Base-by-base conservation (phyloP, 495 filamentous ascomycete genomes). In the Penicillium psychrofluorescens region DNA sequence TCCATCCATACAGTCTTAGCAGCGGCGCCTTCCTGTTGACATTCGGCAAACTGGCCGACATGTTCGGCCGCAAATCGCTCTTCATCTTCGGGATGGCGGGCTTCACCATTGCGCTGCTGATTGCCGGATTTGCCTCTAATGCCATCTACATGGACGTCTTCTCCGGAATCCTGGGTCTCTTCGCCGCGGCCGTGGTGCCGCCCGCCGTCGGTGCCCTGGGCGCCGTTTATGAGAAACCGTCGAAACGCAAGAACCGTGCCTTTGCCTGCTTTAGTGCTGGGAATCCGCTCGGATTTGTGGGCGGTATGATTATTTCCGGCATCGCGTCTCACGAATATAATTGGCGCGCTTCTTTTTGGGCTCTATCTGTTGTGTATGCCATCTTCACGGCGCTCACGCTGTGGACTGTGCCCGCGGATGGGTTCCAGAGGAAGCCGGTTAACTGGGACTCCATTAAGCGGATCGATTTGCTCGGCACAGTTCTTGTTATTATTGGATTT, bases 21-120 rank as follows among this genome's bases (percentile, higher is more conserved):
- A 80, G 82, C 38, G 86, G 84, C 34, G 78, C 83, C 29, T 84
- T 89, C 51, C 63, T 90, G 29, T 67, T 90, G 10, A 73, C 86
- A 41, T 88, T 84, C 67, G 86, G 85, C 32, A 78, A 80, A 50
- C 63, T 89, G 29, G 81, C 78, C 12, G 85, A 90, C 52, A 77
- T 87, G 46, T 86, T 86, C 49, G 86, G 84, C 28, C 83, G 84
- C 44, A 78, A 83, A 47, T 61, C 62, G 3, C 73, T 89, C 36
- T 88, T 88, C 63, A 75, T 87, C 16, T 64, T 66, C 28, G 80
- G 80, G 13, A 80, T 84, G 50, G 75, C 76, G 13, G 79, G 83
- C 53, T 81, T 84, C 40, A 69, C 79, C 1, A 62, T 79, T 32
- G 76, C 79, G 1, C 58, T 66, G 4, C 60, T 85, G 29, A 63